Percentiles rank a stretch among this genome's conserved stretches.
Conservation (phyloP, 768 basidiomycete species). For the Trametes punicea region DNA sequence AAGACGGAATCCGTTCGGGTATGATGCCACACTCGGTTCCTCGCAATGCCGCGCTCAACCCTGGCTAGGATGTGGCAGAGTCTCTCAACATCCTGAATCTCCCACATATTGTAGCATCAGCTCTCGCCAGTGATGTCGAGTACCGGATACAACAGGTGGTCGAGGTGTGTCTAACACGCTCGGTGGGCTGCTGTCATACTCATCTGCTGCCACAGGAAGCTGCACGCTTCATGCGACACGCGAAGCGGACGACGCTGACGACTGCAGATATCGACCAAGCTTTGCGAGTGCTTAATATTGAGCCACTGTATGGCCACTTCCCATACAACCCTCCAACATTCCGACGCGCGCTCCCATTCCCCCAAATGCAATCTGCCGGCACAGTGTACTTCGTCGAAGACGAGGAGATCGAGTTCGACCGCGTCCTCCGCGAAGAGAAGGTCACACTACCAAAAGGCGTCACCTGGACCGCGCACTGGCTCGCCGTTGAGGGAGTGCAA, state of each 20-base stretch:
- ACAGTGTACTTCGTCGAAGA: slow-evolving; percentile 93
- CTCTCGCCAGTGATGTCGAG: slow-evolving; percentile 94
- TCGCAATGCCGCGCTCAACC: background rate
- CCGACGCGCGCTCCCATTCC: slow-evolving; percentile 49
- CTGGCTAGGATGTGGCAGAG: slow-evolving; percentile 82
- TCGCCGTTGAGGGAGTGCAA: slow-evolving; percentile 97
- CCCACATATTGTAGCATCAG: slow-evolving; percentile 73
- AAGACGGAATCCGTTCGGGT: slow-evolving; percentile 31
- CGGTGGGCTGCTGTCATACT: background rate
- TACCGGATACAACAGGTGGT: slow-evolving; percentile 94
- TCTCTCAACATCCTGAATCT: slow-evolving; percentile 73
- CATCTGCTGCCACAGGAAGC: slow-evolving; percentile 62
- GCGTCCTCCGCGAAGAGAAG: slow-evolving; percentile 82
- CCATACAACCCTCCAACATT: slow-evolving; percentile 61
- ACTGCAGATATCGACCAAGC: slow-evolving; percentile 93
- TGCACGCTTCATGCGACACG: slow-evolving; percentile 94
- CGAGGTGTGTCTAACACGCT: slow-evolving; percentile 54
- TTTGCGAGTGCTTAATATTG: slow-evolving; percentile 90
- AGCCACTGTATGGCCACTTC: slow-evolving; percentile 88
- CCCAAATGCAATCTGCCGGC: slow-evolving; percentile 49
- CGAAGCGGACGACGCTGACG: slow-evolving; percentile 83
- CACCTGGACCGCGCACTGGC: slow-evolving; percentile 93
- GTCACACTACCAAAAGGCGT: slow-evolving; percentile 77
- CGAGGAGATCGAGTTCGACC: slow-evolving; percentile 96
- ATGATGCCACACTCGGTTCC: slow-evolving; percentile 17